These are phyloP conservation scores for Lactarius psammicola DNA, from an alignment of 768 basidiomycete genomes.

Conservation along the genomic window DNA sequence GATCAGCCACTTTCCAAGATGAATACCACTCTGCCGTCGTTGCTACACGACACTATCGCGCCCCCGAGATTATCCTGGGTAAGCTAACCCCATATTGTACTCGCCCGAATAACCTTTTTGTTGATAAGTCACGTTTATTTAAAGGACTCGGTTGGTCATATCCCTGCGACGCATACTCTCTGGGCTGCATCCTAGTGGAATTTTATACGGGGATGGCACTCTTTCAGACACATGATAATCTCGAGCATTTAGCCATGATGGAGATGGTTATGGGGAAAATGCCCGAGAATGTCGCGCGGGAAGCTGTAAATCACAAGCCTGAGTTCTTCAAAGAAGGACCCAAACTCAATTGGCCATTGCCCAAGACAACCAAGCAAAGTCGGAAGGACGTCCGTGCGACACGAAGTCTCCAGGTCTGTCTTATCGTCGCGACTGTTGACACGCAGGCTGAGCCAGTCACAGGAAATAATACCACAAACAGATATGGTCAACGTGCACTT, in stretches of 20 bases:
- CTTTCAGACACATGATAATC: conserved; percentile 99
- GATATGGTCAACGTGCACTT: conserved; percentile 78
- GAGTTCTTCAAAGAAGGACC: conserved; percentile 90
- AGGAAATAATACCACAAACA: conserved; percentile 83
- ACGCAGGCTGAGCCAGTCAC: conserved; percentile 8
- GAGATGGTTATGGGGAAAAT: conserved; percentile 99
- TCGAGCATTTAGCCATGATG: conserved; percentile 99
- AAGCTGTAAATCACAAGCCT: conserved; percentile 75
- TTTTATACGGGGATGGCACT: conserved; percentile 97
- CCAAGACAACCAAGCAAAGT: conserved; percentile 84
- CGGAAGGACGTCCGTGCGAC: conserved; percentile 92
- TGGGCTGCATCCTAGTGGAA: conserved; percentile 98
- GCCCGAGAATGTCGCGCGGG: conserved; percentile 79
- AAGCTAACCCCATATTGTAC: conserved; percentile 29
- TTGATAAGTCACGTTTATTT: conserved; percentile 2
- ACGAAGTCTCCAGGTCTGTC: conserved; percentile 66
- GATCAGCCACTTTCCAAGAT: conserved; percentile 95
- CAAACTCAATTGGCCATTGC: conserved; percentile 90
- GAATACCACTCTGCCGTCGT: conserved; percentile 99
- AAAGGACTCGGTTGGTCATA: conserved; percentile 96
- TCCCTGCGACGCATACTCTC: conserved; percentile 97
- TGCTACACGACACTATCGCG: conserved; percentile 96
- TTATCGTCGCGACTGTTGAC: background rate
- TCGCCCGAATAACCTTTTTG: conserved; percentile 1
- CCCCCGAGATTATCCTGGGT: conserved; percentile 99